Conservation (phyloP, 345 rosid genomes). For the Durio zibethinus region DNA sequence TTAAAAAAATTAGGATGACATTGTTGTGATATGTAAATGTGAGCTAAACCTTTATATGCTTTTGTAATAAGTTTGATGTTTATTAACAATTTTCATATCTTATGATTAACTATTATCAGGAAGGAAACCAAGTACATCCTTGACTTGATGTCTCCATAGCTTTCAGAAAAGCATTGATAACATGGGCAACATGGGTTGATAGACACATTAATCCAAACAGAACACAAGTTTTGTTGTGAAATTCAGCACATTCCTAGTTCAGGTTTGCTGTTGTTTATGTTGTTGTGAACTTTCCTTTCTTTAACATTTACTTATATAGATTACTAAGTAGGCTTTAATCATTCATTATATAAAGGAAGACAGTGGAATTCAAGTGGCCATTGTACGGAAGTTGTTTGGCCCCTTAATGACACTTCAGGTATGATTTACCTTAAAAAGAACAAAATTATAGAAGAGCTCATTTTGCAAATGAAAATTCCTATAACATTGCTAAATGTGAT, state of each 20-base stretch:
- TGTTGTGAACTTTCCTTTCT: not conserved
- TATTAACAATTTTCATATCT: not conserved
- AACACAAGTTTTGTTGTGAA: slow-evolving; percentile 80
- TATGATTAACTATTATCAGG: slow-evolving; percentile 93
- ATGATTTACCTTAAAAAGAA: slow-evolving; percentile 42
- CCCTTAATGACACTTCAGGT: slow-evolving; percentile 40
- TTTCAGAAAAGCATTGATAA: slow-evolving; percentile 67
- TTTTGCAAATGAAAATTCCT: slow-evolving; percentile 63
- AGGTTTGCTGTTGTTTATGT: slow-evolving; percentile 40
- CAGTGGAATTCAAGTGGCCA: slow-evolving; percentile 92
- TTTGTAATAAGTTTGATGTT: not conserved
- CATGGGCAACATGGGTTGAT: slow-evolving; percentile 95
- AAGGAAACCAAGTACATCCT: slow-evolving; percentile 64
- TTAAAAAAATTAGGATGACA: not conserved
- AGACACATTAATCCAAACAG: slow-evolving; percentile 53
- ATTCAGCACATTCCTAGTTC: slow-evolving; percentile 82
- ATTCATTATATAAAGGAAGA: slow-evolving; percentile 57
- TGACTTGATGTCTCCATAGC: slow-evolving; percentile 69
- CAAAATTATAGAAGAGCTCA: slow-evolving; percentile 43
- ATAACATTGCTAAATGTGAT: slow-evolving; percentile 63
- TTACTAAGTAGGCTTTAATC: slow-evolving; percentile 2
- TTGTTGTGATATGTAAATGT: not conserved
- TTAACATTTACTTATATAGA: not conserved
- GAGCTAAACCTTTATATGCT: not conserved
- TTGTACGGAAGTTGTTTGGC: slow-evolving; percentile 60